Conservation (phyloP, 345 rosid genomes). For the Gossypium rotundifolium region DNA sequence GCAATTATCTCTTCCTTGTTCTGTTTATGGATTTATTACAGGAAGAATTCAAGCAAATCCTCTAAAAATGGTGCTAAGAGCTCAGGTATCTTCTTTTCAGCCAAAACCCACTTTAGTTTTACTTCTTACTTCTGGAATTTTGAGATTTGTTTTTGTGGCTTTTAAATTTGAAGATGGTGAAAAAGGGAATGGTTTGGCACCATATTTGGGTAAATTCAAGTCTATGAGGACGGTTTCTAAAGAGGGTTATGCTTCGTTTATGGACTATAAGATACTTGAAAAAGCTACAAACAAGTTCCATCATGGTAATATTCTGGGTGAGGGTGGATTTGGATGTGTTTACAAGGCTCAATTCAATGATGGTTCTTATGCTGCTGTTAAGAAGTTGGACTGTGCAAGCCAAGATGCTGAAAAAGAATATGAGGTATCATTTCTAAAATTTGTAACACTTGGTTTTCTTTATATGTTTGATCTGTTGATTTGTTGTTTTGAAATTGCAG, state of each 20-base stretch:
- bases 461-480: not conserved
- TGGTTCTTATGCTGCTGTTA: slow-evolving; percentile 60
- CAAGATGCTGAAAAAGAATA: slow-evolving; percentile 69
- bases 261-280: slow-evolving; percentile 61
- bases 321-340: slow-evolving; percentile 90
- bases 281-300: slow-evolving; percentile 64
- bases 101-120: not conserved
- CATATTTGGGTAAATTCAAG: slow-evolving; percentile 47
- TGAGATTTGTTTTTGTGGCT: slow-evolving; percentile 5
- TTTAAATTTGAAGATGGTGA: slow-evolving; percentile 37
- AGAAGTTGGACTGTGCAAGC: slow-evolving; percentile 62
- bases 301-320: slow-evolving; percentile 66
- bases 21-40: slow-evolving; percentile 44
- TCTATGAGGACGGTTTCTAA: slow-evolving; percentile 42
- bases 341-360: slow-evolving; percentile 63
- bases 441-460: not conserved
- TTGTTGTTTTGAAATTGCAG: slow-evolving; percentile 36
- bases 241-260: slow-evolving; percentile 43
- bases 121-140: slow-evolving; percentile 6
- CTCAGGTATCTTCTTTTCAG: slow-evolving; percentile 41
- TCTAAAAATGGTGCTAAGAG: slow-evolving; percentile 28
- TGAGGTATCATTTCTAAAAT: slow-evolving; percentile 40
- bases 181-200: slow-evolving; percentile 42
- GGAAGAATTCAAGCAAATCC: slow-evolving; percentile 37
- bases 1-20: slow-evolving; percentile 33